Evolutionary conservation across 345 rosid species (phyloP).

Genomic region (Firmiana major): DNA sequence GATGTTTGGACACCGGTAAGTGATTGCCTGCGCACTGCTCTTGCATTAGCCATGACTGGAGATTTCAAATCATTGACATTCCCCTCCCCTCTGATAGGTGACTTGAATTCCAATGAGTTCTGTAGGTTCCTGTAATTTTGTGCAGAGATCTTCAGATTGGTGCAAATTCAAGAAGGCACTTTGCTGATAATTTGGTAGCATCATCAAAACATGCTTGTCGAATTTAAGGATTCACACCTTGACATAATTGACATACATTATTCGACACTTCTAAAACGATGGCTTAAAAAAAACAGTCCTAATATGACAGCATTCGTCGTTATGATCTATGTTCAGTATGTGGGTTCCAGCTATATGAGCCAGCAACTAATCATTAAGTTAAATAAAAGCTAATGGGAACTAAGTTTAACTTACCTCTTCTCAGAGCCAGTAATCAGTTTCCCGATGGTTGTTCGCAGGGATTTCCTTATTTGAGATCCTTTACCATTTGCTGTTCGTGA

Average conservation of each 20-base stretch:
- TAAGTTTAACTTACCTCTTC: slow-evolving; percentile 49
- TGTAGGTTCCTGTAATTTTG: slow-evolving; percentile 40
- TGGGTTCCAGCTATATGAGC: neutral
- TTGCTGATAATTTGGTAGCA: neutral
- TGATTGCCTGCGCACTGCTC: slow-evolving; percentile 66
- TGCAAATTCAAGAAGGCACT: neutral
- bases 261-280: neutral
- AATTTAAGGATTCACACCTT: neutral
- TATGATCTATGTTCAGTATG: neutral
- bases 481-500: slow-evolving; percentile 47
- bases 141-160: neutral
- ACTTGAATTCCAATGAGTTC: slow-evolving; percentile 29
- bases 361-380: neutral
- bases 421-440: slow-evolving; percentile 81
- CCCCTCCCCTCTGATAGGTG: slow-evolving; percentile 33
- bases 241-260: neutral
- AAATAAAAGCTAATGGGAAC: neutral
- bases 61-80: slow-evolving; percentile 34
- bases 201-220: neutral
- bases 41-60: slow-evolving; percentile 42
- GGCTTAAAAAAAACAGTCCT: neutral
- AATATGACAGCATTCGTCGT: neutral
- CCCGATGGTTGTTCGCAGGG: slow-evolving; percentile 75
- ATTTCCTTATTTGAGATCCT: slow-evolving; percentile 76
- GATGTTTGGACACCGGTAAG: slow-evolving; percentile 54